Conservation (phyloP, 257 asterid genomes). For the Nyctanthes arbortristis region DNA sequence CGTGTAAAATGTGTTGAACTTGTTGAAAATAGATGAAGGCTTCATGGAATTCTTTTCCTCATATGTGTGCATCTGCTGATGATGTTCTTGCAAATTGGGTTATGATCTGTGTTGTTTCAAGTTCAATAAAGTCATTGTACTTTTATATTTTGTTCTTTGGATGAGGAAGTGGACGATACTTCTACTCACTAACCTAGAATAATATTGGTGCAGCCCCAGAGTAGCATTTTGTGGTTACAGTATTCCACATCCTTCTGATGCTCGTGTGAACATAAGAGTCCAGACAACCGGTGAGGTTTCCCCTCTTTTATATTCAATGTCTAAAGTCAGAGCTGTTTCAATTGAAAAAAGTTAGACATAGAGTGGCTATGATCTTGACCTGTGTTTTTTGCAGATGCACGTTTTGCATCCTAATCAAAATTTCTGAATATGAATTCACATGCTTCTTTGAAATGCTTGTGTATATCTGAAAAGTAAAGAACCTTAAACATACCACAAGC, state of each 20-base stretch:
- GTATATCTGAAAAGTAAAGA: neutral
- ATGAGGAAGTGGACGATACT: neutral
- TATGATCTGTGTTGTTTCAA: neutral
- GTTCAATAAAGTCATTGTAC: neutral
- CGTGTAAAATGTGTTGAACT: neutral
- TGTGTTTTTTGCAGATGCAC: neutral
- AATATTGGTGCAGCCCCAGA: constrained; percentile 64
- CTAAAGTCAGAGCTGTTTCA: no score
- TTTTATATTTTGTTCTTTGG: no score
- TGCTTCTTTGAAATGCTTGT: neutral
- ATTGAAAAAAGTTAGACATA: no score
- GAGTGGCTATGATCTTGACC: neutral
- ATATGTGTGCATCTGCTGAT: neutral
- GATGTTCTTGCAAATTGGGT: neutral
- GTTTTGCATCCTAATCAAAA: neutral
- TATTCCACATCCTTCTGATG: constrained; percentile 97
- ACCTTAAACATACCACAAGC: neutral
- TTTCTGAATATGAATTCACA: neutral
- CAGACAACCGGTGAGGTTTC: constrained; percentile 79
- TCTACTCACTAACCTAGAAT: constrained; percentile 1
- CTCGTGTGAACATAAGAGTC: constrained; percentile 83
- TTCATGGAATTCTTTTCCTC: neutral
- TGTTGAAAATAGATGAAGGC: neutral
- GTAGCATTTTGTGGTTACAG: constrained; percentile 87
- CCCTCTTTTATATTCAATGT: neutral